Conservation (phyloP, 2,329 filamentous ascomycete genomes). For the Epichloe glyceriae region DNA sequence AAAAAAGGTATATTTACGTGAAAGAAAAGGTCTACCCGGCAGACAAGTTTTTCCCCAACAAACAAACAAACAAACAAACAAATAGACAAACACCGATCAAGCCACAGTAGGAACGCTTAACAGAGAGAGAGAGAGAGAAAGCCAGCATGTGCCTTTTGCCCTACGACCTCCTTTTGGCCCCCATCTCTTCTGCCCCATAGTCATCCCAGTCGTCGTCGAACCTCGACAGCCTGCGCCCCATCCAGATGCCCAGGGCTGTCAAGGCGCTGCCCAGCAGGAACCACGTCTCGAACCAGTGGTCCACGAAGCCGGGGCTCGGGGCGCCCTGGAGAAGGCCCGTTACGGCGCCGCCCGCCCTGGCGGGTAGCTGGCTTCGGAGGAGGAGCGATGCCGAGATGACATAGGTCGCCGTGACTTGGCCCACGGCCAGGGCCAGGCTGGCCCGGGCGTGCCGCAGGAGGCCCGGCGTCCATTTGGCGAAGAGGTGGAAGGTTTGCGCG, state of each 20-base stretch:
- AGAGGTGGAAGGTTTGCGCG: slow-evolving; percentile 73
- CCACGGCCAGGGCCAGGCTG: slow-evolving; percentile 66
- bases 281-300: slow-evolving; percentile 81
- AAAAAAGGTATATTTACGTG: no score
- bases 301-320: slow-evolving; percentile 43
- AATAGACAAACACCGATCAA: background rate
- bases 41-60: no score
- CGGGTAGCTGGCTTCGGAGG: slow-evolving; percentile 64
- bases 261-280: slow-evolving; percentile 56
- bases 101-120: no score
- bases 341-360: slow-evolving; percentile 64
- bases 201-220: slow-evolving; percentile 47
- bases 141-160: no score
- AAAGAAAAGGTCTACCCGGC: no score
- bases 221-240: slow-evolving; percentile 48
- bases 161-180: slow-evolving; percentile 50
- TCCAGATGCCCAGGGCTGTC: slow-evolving; percentile 60
- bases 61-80: background rate
- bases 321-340: slow-evolving; percentile 66
- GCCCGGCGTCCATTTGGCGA: slow-evolving; percentile 60
- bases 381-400: slow-evolving; percentile 71
- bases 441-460: slow-evolving; percentile 63
- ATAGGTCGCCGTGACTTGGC: slow-evolving; percentile 72
- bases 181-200: slow-evolving; percentile 54
- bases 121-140: background rate